phyloP scores from a whole-genome alignment of 495 filamentous ascomycete genomes.

The Neurospora sp. region DNA sequence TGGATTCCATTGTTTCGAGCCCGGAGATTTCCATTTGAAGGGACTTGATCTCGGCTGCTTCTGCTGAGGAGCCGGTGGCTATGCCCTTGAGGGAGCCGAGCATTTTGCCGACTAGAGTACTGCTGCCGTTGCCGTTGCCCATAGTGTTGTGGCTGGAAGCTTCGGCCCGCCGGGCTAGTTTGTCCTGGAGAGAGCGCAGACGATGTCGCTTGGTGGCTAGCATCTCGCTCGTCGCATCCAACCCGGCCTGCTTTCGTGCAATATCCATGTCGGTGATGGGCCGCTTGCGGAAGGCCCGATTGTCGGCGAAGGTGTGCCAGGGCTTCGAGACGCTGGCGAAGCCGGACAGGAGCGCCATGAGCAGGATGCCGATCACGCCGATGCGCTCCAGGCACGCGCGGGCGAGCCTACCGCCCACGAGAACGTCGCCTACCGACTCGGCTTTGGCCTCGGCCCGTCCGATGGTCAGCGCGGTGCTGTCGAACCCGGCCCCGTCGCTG shows the following conservation, averaged over 20 bases:
- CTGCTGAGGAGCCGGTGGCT: conserved; percentile 42
- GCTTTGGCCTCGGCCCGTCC: conserved; percentile 16
- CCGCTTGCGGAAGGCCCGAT: conserved; percentile 28
- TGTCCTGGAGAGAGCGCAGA: conserved; percentile 54
- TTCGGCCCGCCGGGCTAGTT: conserved; percentile 35
- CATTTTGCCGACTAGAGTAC: conserved; percentile 54
- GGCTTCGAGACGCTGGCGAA: conserved; percentile 72
- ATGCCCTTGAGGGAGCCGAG: conserved; percentile 44
- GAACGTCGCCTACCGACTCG: not conserved
- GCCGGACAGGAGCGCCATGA: conserved; percentile 74
- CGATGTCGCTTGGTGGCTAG: conserved; percentile 56
- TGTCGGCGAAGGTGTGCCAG: conserved; percentile 67
- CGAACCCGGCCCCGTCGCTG: conserved; percentile 5
- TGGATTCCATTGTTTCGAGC: conserved; percentile 61
- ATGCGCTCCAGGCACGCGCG: conserved; percentile 70
- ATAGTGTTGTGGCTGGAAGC: conserved; percentile 2
- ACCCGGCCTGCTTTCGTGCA: conserved; percentile 58
- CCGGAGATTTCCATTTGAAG: conserved; percentile 69
- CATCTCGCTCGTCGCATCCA: conserved; percentile 69
- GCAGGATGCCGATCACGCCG: conserved; percentile 67
- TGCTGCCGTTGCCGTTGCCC: conserved; percentile 37
- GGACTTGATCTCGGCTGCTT: conserved; percentile 52
- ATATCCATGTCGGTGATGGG: conserved; percentile 61
- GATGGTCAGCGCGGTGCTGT: conserved; percentile 18
- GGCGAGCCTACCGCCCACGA: conserved; percentile 39